A percentile compares a stretch with the other conserved stretches of the same genome.
Conservation (phyloP, 73 alveolate species). For the Paramecium primaurelia region DNA sequence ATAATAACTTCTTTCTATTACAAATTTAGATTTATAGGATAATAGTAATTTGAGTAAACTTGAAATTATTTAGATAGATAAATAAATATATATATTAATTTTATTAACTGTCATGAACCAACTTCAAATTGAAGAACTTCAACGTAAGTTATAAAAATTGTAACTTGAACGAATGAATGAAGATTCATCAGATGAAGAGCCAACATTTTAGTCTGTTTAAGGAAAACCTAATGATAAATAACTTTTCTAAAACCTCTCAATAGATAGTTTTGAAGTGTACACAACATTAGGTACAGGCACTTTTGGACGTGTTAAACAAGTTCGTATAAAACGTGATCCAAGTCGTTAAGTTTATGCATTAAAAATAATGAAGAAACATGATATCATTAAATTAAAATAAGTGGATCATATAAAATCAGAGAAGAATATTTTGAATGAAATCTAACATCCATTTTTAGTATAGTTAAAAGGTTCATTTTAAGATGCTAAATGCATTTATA, state of each 20-base stretch:
- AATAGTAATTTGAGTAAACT: not conserved
- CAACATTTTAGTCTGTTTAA: slow-evolving; percentile 39
- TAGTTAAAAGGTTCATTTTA: slow-evolving; percentile 65
- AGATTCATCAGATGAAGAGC: slow-evolving; percentile 38
- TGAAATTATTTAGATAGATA: not conserved
- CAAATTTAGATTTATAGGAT: not conserved
- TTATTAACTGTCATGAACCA: slow-evolving; percentile 39
- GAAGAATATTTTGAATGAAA: slow-evolving; percentile 49
- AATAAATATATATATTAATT: not conserved
- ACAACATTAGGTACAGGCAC: slow-evolving; percentile 95
- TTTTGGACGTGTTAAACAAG: slow-evolving; percentile 94
- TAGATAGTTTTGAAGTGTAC: slow-evolving; percentile 66
- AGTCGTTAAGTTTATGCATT: slow-evolving; percentile 88
- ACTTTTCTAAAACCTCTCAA: slow-evolving; percentile 45
- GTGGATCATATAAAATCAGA: slow-evolving; percentile 66
- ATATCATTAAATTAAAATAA: slow-evolving; percentile 87
- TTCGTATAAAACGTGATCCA: slow-evolving; percentile 69
- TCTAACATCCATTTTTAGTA: slow-evolving; percentile 66
- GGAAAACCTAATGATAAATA: slow-evolving; percentile 30
- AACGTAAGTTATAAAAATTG: slow-evolving; percentile 16
- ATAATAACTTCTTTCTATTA: not conserved
- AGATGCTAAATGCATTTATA: slow-evolving; percentile 64
- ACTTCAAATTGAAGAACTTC: slow-evolving; percentile 22
- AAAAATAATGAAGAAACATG: slow-evolving; percentile 92
- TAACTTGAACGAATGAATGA: slow-evolving; percentile 42